A percentile compares a stretch with the other conserved stretches of the same genome.
phyloP scores from a whole-genome alignment of 2,329 filamentous ascomycete species.

The Alternaria brassicicola region DNA sequence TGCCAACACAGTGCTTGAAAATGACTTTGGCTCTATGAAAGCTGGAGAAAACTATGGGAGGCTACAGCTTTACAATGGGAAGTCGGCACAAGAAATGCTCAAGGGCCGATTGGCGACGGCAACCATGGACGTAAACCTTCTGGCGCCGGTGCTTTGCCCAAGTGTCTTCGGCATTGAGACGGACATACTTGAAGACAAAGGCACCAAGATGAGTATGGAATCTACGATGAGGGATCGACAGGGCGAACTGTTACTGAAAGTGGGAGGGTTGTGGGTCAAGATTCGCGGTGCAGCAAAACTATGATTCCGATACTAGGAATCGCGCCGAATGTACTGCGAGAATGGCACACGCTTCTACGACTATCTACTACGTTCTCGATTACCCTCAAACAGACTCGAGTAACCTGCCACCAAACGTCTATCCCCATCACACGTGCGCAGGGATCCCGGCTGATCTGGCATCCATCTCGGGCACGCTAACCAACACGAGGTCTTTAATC shows the following conservation, averaged over 20 bases:
- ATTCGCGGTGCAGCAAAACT: constrained; percentile 26
- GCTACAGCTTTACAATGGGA: constrained; percentile 10
- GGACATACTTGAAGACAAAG: constrained; percentile 25
- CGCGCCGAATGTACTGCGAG: background rate
- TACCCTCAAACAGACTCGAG: background rate
- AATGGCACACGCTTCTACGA: background rate
- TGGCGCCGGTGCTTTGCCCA: constrained; percentile 31
- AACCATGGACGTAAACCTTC: constrained; percentile 28
- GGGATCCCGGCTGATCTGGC: constrained; percentile 15
- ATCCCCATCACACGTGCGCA: constrained; percentile 18
- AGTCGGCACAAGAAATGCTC: constrained; percentile 19
- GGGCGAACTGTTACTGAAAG: constrained; percentile 27
- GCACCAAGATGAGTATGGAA: constrained; percentile 27
- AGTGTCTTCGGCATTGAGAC: constrained; percentile 35
- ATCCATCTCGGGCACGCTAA: constrained; percentile 19
- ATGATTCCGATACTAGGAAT: constrained; percentile 2
- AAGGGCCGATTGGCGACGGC: constrained; percentile 30
- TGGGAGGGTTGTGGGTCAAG: constrained; percentile 30
- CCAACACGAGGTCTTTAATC: constrained; percentile 2
- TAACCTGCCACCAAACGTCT: constrained; percentile 6
- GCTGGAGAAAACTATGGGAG: constrained; percentile 9
- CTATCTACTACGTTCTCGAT: background rate
- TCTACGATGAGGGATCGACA: constrained; percentile 34
- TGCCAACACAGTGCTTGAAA: constrained; percentile 18
- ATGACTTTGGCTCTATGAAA: constrained; percentile 10